Base-by-base conservation (phyloP, 257 asterid species). In the Gentiana straminea region DNA sequence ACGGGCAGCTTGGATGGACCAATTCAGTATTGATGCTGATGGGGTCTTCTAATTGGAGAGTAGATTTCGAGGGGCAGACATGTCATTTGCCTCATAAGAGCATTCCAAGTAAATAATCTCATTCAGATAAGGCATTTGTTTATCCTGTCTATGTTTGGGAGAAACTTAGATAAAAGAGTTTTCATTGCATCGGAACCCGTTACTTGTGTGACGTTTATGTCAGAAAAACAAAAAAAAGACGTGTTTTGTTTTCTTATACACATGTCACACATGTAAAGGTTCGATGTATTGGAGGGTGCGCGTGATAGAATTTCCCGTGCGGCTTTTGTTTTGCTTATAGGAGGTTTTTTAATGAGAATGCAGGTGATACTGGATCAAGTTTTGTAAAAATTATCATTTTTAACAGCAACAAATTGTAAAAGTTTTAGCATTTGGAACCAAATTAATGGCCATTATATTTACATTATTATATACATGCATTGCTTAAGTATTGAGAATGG, bases 1-100 rank as follows among this genome's bases (percentile, higher is more conserved):
- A 82, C 94, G 1, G 98, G 98, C 78, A 86, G 85, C 76, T 90
- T 90, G 94, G 95, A 86, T 71, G 96, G 98, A 50, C 98, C 96
- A 46, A 90, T 90, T 54, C 75, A 71, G 68, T 84, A 90, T 71
- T 86, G 82, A 78, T 55, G 54, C 43, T 55, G 35, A 33, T n/a
- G 39, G 36, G 50, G 51, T 8, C 36, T 53, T 45, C 46, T 5
- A 7, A 0, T 4, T 37, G 24, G 59, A 10, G 48, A 52, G 60
- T 39, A 24, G 24, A 24, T 24, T 24, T 24, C 24, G 24, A 24
- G 24, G 24, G 24, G 24, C 24, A 24, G 24, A 24, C 24, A 24
- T 24, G 24, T 24, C 24, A 24, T 24, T 24, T 24, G 24, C 24
- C 24, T 24, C 24, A 41, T 10, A 1, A 41, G 5, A 41, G 5